Evolutionary conservation across 192 early-diverging fungal genomes (phyloP).

Genomic region (Jimgerdemannia lactiflua): DNA sequence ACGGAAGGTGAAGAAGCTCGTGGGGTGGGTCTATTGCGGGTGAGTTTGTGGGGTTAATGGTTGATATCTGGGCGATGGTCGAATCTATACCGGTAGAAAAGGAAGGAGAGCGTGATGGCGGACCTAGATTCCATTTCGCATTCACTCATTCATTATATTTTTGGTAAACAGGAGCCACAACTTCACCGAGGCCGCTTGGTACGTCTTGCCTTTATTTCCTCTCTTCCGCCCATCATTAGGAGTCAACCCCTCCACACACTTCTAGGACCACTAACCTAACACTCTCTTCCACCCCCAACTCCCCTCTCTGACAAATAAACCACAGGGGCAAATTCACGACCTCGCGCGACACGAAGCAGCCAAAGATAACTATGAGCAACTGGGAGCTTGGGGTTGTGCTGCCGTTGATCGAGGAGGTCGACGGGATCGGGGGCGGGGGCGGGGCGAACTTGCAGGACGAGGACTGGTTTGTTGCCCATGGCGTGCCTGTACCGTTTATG

Average conservation of each 20-base stretch:
- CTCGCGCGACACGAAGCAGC: constrained; percentile 10
- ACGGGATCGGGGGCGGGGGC: neutral
- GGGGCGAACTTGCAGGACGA: neutral
- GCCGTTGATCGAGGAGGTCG: constrained; percentile 12
- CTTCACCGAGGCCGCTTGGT: constrained; percentile 1
- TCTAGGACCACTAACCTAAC: too few species aligned
- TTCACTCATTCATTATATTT: too few species aligned
- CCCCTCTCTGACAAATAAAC: neutral
- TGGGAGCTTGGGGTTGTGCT: constrained; percentile 38
- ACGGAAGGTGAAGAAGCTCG: neutral
- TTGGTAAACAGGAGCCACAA: neutral
- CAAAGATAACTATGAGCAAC: constrained; percentile 31
- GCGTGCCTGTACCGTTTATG: neutral
- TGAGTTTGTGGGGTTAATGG: constrained; percentile 1
- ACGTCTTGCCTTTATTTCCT: neutral
- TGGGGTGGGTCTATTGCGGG: constrained; percentile 33
- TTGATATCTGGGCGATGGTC: neutral
- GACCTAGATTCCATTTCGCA: too few species aligned
- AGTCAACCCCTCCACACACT: too few species aligned
- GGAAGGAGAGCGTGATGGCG: neutral
- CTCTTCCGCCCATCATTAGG: neutral
- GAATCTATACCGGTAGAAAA: neutral
- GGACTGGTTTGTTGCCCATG: neutral
- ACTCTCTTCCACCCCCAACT: neutral
- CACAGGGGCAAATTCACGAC: constrained; percentile 20